Evolutionary conservation across 768 basidiomycete genomes (phyloP).

Genomic region (Chalciporus piperatus): DNA sequence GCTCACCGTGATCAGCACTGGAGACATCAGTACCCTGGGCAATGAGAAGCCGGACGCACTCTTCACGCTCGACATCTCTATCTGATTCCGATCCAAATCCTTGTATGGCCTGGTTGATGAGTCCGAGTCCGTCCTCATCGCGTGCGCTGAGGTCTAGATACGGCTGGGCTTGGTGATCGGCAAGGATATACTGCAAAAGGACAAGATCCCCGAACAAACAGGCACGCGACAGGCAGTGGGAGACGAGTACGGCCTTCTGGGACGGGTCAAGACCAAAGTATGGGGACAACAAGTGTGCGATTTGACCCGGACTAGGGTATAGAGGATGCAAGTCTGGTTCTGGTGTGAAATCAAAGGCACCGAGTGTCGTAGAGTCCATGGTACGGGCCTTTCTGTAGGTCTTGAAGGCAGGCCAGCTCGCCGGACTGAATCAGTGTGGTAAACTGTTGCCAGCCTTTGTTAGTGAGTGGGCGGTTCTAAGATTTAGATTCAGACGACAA

Average conservation of each 20-base stretch:
- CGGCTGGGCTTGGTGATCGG: slow-evolving; percentile 62
- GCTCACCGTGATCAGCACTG: slow-evolving; percentile 60
- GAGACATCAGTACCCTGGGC: slow-evolving; percentile 72
- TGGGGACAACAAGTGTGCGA: slow-evolving; percentile 61
- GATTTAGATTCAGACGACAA: slow-evolving; percentile 20
- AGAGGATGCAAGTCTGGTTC: slow-evolving; percentile 81
- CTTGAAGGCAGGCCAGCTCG: slow-evolving; percentile 8
- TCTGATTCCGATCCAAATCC: slow-evolving; percentile 82
- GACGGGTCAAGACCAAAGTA: slow-evolving; percentile 63
- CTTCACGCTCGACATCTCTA: slow-evolving; percentile 86
- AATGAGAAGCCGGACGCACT: slow-evolving; percentile 78
- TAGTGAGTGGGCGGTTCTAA: slow-evolving; percentile 2
- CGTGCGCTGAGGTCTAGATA: slow-evolving; percentile 64
- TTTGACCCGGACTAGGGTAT: slow-evolving; percentile 63
- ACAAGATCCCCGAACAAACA: slow-evolving; percentile 76
- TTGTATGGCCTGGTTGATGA: slow-evolving; percentile 75
- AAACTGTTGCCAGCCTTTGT: slow-evolving; percentile 6
- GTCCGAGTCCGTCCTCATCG: slow-evolving; percentile 85
- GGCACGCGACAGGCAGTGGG: slow-evolving; percentile 72
- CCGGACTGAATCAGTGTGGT: slow-evolving; percentile 2
- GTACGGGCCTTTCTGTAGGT: slow-evolving; percentile 1
- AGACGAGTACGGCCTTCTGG: slow-evolving; percentile 68
- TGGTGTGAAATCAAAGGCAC: slow-evolving; percentile 55
- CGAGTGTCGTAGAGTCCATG: slow-evolving; percentile 34
- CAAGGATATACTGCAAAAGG: slow-evolving; percentile 68